Evolutionary conservation across 2,329 filamentous ascomycete species (phyloP).

Genomic region (Sclerotinia nivalis): DNA sequence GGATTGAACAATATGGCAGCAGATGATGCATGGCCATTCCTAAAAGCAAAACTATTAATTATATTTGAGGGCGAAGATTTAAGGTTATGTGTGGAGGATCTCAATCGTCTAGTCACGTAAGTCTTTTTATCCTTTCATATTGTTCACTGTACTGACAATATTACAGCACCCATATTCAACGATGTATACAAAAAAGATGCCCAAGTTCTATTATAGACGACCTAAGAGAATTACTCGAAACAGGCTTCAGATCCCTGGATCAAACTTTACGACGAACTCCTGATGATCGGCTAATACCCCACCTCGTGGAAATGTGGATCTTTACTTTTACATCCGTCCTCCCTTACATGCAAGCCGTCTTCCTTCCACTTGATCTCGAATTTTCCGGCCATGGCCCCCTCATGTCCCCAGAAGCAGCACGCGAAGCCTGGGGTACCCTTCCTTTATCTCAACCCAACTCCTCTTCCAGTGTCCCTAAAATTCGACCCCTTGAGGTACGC

Average conservation of each 20-base stretch:
- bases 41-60: conserved; percentile 73
- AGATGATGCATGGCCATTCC: conserved; percentile 80
- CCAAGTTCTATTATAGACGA: conserved; percentile 75
- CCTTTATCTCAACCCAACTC: conserved; percentile 47
- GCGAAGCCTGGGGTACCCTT: conserved; percentile 85
- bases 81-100: conserved; percentile 77
- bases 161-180: conserved; percentile 67
- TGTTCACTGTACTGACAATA: not conserved
- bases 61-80: conserved; percentile 82
- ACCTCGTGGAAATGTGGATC: conserved; percentile 91
- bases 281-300: conserved; percentile 85
- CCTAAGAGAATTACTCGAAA: conserved; percentile 70
- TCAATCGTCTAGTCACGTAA: conserved; percentile 72
- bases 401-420: conserved; percentile 74
- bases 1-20: conserved; percentile 69
- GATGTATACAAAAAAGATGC: conserved; percentile 71
- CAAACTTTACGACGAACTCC: conserved; percentile 75
- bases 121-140: conserved; percentile 25
- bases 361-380: conserved; percentile 88
- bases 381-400: conserved; percentile 82
- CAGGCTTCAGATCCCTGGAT: conserved; percentile 84
- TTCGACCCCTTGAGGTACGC: conserved; percentile 75
- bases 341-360: conserved; percentile 93
- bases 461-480: conserved; percentile 43
- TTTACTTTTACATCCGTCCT: conserved; percentile 87